A percentile compares a stretch with the other conserved stretches of the same genome.
phyloP scores from a whole-genome alignment of 495 filamentous ascomycete species.

The Barbatosphaeria neglecta region DNA sequence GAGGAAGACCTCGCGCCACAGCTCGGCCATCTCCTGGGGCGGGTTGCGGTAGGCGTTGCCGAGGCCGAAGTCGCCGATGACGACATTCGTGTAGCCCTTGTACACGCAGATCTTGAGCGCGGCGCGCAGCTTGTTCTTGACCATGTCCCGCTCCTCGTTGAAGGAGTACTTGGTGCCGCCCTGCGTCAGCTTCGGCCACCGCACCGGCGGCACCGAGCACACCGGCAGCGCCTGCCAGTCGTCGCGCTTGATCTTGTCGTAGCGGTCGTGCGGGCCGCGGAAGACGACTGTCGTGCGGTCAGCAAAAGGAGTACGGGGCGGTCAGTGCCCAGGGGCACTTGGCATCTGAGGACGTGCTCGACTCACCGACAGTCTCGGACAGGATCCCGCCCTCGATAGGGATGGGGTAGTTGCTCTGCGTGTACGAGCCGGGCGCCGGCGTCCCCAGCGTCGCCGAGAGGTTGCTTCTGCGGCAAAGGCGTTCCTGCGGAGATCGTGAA shows the following conservation, averaged over 20 bases:
- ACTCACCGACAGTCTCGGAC: conserved; percentile 50
- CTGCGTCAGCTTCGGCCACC: conserved; percentile 57
- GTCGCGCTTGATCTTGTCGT: conserved; percentile 30
- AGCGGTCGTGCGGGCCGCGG: conserved; percentile 33
- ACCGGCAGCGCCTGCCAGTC: conserved; percentile 46
- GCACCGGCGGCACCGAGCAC: conserved; percentile 58
- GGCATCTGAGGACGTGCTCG: background rate
- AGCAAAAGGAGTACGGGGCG: background rate
- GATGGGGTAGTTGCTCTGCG: conserved; percentile 53
- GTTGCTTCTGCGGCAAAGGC: conserved; percentile 58
- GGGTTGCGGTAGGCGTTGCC: conserved; percentile 62
- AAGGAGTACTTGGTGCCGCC: conserved; percentile 58
- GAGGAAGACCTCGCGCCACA: conserved; percentile 58
- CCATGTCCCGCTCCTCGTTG: conserved; percentile 52
- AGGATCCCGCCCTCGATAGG: conserved; percentile 54
- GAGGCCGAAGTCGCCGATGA: conserved; percentile 60
- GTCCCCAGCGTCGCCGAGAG: conserved; percentile 52
- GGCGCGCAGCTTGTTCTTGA: conserved; percentile 58
- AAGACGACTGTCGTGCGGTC: conserved; percentile 25
- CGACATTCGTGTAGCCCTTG: conserved; percentile 44
- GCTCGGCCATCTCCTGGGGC: conserved; percentile 49
- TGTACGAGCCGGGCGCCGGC: conserved; percentile 29
- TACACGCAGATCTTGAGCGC: conserved; percentile 56
- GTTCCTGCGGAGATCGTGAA: no score
- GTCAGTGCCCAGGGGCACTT: conserved; percentile 6